These are phyloP conservation scores for Suillus decipiens DNA, from an alignment of 768 basidiomycete species.

Conservation along the genomic window DNA sequence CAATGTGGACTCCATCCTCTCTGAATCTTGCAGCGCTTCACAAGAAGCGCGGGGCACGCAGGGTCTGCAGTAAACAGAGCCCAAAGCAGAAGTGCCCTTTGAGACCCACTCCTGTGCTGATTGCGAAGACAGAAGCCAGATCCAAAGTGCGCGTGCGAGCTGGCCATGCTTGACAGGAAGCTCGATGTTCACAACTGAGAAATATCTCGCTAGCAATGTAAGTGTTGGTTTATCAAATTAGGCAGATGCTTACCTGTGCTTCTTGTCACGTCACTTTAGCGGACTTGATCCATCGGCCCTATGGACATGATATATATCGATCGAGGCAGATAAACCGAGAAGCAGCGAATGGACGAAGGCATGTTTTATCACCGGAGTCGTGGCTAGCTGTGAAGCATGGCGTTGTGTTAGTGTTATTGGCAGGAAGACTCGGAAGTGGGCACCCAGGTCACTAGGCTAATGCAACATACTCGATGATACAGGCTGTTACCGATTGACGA, in stretches of 20 bases:
- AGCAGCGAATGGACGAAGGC: not conserved
- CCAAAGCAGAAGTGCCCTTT: constrained; percentile 19
- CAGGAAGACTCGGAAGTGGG: not conserved
- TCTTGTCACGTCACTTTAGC: constrained; percentile 32
- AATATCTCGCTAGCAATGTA: constrained; percentile 44
- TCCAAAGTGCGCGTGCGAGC: not conserved
- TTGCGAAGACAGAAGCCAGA: constrained; percentile 1
- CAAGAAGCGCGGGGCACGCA: constrained; percentile 23
- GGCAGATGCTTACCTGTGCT: not conserved
- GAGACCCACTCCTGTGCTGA: constrained; percentile 15
- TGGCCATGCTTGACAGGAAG: constrained; percentile 16
- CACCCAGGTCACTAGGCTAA: not conserved
- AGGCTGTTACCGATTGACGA: not conserved
- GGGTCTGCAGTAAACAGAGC: constrained; percentile 21
- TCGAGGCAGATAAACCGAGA: not conserved
- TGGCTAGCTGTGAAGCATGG: not conserved
- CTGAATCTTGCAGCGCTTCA: constrained; percentile 34
- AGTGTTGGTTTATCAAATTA: constrained; percentile 16
- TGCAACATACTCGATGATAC: not conserved
- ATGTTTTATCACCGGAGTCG: not conserved
- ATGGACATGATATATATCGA: constrained; percentile 16
- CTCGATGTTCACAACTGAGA: constrained; percentile 20
- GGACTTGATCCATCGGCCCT: constrained; percentile 40
- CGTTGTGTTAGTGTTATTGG: not conserved
- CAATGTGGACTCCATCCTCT: constrained; percentile 35